Percentiles rank a stretch among this genome's conserved stretches.
phyloP scores from a whole-genome alignment of 345 rosid genomes.

The Theobroma cacao region DNA sequence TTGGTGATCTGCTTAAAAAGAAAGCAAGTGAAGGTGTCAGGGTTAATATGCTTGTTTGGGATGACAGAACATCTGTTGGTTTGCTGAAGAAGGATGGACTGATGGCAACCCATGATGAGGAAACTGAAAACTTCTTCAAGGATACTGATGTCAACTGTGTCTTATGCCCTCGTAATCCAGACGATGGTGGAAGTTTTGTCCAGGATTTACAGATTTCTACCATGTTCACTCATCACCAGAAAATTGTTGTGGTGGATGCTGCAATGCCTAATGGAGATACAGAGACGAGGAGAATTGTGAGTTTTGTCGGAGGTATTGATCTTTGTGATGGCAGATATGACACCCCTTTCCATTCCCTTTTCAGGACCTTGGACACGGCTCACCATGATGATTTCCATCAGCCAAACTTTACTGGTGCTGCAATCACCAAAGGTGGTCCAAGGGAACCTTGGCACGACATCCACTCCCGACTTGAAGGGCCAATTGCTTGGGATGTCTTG shows the following conservation, averaged over 20 bases:
- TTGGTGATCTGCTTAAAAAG: slow-evolving; percentile 90
- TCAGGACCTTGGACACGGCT: slow-evolving; percentile 89
- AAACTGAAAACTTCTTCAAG: slow-evolving; percentile 66
- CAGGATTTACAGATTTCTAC: slow-evolving; percentile 85
- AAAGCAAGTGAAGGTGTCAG: slow-evolving; percentile 91
- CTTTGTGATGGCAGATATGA: slow-evolving; percentile 98
- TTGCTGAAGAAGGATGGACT: slow-evolving; percentile 83
- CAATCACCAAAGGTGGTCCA: slow-evolving; percentile 96
- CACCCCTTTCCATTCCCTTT: slow-evolving; percentile 87
- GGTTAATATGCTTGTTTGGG: slow-evolving; percentile 95
- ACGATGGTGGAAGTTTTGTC: slow-evolving; percentile 93
- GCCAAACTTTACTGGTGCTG: slow-evolving; percentile 75
- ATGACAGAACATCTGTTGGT: slow-evolving; percentile 93
- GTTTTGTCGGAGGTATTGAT: slow-evolving; percentile 96
- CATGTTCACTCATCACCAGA: slow-evolving; percentile 99
- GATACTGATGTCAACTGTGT: slow-evolving; percentile 80
- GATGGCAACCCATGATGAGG: slow-evolving; percentile 98
- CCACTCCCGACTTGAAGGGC: slow-evolving; percentile 95
- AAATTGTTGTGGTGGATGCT: slow-evolving; percentile 89
- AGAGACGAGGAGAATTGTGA: slow-evolving; percentile 73
- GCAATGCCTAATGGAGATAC: slow-evolving; percentile 66
- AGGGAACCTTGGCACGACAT: slow-evolving; percentile 99
- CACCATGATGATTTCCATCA: slow-evolving; percentile 99
- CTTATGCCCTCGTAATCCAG: slow-evolving; percentile 93
- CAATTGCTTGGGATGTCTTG: slow-evolving; percentile 95